Evolutionary conservation across 1,284 basidiomycete genomes (phyloP), one percentile per base, ranked within the genome.

Genomic region (Ustilago sp.): DNA sequence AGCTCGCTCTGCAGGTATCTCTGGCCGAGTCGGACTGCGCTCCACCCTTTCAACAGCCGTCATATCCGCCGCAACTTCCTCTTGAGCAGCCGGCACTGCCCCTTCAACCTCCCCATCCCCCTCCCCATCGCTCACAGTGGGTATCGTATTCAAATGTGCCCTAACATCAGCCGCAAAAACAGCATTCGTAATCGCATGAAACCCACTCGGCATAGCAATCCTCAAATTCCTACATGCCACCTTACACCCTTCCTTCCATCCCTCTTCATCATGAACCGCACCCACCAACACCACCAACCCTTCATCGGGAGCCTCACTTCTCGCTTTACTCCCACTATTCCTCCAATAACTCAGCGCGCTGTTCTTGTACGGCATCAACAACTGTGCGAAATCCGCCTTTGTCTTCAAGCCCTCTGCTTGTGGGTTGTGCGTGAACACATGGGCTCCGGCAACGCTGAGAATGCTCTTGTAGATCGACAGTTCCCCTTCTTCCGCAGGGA

Each of bases 341-440:
- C 63, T 56, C 69, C 70, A 76, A 48, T 74, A 69, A 12, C 71
- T 66, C 15, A 80, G 56, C 0, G 78, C 70, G 36, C 60, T 68
- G 56, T 71, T 74, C 58, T 77, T 74, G 66, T 77, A 72, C 4
- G 74, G 68, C 68, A 74, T 74, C n/a, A 80, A 68, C 34, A 74
- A 59, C 41, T 70, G 61, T 15, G 68, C 68, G 59, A 72, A 74
- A 35, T 78, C 68, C n/a, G 76, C 72, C 32, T 78, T 78, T 1
- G 68, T 72, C 4, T 47, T 31, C 12, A 78, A 31, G 6, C 43
- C 32, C 38, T 78, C 76, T 6, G 55, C 57, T 11, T 60, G 57
- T 0, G 72, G 72, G 43, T 75, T 62, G 45, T 78, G 72, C 17
- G 36, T 54, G 13, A 66, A 71, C 31, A 78, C 63, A 15, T 54